A percentile compares a stretch with the other conserved stretches of the same genome.
Evolutionary conservation across 1,284 basidiomycete genomes (phyloP).

Genomic region (Ganoderma leucocontextum): DNA sequence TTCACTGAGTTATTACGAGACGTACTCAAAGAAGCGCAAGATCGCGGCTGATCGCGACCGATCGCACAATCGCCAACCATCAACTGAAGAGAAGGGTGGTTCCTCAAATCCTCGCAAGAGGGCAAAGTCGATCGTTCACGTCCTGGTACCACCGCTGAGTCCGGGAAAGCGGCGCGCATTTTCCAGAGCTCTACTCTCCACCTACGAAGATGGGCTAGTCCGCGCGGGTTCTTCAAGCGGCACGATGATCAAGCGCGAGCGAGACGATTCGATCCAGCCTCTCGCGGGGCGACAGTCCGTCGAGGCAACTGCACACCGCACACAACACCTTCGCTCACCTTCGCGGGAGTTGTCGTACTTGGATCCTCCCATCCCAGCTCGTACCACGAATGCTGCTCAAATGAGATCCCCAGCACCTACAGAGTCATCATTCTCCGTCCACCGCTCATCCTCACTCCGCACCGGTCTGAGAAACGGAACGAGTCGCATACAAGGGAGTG

Average conservation of each 20-base stretch:
- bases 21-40: not conserved
- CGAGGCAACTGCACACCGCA: not conserved
- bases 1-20: not conserved
- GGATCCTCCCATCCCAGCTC: not conserved
- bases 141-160: not conserved
- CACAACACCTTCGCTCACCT: not conserved
- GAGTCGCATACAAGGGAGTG: too few species aligned
- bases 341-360: constrained; percentile 1
- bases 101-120: not conserved
- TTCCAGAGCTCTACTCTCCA: not conserved
- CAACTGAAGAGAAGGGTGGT: not conserved
- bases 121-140: not conserved
- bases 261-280: not conserved
- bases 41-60: not conserved
- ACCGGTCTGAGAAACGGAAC: not conserved
- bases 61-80: not conserved
- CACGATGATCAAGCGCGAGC: not conserved
- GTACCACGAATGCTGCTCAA: not conserved
- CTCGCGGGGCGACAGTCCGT: not conserved
- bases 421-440: not conserved
- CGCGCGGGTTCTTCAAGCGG: not conserved
- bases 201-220: not conserved
- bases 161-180: not conserved
- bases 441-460: not conserved
- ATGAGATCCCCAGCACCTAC: not conserved